Conservation (phyloP, 768 basidiomycete species). For the Rhodotorula diobovata region DNA sequence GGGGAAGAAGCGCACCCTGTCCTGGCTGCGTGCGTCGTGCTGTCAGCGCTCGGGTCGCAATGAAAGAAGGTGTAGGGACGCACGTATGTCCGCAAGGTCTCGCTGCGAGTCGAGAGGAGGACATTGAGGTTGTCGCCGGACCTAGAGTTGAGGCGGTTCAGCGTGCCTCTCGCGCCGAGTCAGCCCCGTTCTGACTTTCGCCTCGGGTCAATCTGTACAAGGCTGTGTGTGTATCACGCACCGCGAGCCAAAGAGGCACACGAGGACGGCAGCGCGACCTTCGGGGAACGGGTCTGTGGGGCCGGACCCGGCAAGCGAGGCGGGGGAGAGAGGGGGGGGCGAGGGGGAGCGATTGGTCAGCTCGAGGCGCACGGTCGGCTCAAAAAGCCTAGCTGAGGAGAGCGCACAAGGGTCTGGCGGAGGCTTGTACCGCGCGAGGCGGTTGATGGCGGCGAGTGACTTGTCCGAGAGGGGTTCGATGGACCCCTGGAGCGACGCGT, state of each 20-base stretch:
- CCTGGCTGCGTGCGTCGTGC: slow-evolving; percentile 10
- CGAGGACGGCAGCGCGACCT: slow-evolving; percentile 29
- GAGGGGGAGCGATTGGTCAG: neutral
- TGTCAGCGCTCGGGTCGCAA: neutral
- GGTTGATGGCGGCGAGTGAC: slow-evolving; percentile 19
- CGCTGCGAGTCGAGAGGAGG: slow-evolving; percentile 27
- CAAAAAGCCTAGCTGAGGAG: no score
- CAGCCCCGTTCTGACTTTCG: no score
- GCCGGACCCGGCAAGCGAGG: neutral
- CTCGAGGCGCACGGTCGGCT: neutral
- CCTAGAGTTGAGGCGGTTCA: neutral
- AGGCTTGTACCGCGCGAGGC: slow-evolving; percentile 25
- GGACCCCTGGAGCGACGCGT: neutral
- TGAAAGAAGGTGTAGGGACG: neutral
- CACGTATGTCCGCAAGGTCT: slow-evolving; percentile 21
- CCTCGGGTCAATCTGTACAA: no score
- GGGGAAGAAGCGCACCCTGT: slow-evolving; percentile 7
- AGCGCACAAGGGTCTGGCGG: slow-evolving; percentile 17
- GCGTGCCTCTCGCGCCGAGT: no score
- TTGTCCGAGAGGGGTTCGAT: slow-evolving; percentile 18
- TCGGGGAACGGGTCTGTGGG: slow-evolving; percentile 17
- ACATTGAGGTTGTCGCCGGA: slow-evolving; percentile 34
- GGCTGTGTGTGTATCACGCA: neutral
- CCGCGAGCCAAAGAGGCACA: slow-evolving; percentile 28
- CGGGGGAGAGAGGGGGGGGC: neutral